Conservation (phyloP, 345 rosid genomes). For the Erysimum cheiranthoides region DNA sequence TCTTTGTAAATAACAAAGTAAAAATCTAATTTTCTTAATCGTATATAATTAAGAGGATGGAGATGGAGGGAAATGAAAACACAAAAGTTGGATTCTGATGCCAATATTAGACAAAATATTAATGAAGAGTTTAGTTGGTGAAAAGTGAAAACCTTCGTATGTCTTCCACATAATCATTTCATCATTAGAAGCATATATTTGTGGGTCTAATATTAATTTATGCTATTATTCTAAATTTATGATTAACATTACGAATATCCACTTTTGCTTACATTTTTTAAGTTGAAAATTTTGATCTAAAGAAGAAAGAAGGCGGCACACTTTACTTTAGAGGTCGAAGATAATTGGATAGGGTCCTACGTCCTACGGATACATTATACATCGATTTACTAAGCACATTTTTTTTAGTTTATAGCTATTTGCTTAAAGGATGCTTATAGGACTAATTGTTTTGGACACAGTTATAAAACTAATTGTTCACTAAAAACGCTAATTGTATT, state of each 20-base stretch:
- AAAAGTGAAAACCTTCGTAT: conserved; percentile 37
- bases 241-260: conserved; percentile 34
- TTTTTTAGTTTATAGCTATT: conserved; percentile 19
- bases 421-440: conserved; percentile 8
- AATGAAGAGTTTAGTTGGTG: conserved; percentile 40
- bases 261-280: conserved; percentile 18
- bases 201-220: conserved; percentile 31
- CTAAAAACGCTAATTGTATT: background rate
- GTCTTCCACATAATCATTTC: conserved; percentile 50
- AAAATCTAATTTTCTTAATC: conserved; percentile 4
- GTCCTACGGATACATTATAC: conserved; percentile 2
- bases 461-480: background rate
- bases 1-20: background rate
- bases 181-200: conserved; percentile 44
- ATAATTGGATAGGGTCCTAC: conserved; percentile 16
- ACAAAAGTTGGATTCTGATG: conserved; percentile 26
- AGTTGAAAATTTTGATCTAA: background rate
- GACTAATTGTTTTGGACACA: background rate
- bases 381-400: conserved; percentile 8
- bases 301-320: conserved; percentile 35
- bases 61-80: background rate
- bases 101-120: conserved; percentile 13
- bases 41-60: background rate
- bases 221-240: background rate
- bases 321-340: conserved; percentile 34